These are phyloP conservation scores for Kluyveromyces wickerhamii DNA, from an alignment of 805 yeast species.

Conservation along the genomic window DNA sequence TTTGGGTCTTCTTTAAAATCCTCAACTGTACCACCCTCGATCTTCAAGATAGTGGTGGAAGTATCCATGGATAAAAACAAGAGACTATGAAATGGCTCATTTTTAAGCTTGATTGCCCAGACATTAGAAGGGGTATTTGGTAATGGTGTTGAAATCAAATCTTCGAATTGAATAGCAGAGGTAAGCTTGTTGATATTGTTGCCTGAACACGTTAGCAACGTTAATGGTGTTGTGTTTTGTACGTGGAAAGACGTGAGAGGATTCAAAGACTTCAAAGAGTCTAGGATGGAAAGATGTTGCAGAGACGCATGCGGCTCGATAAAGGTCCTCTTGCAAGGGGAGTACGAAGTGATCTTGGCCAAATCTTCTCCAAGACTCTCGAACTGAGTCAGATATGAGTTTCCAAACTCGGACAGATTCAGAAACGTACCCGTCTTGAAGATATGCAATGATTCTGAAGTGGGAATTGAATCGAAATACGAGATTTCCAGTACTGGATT, in stretches of 20 bases:
- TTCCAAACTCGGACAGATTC: slow-evolving; percentile 54
- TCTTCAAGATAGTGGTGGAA: slow-evolving; percentile 18
- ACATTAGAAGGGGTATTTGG: slow-evolving; percentile 58
- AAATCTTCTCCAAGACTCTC: slow-evolving; percentile 56
- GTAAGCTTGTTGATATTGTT: slow-evolving; percentile 31
- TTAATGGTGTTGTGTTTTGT: slow-evolving; percentile 19
- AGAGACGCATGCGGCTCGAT: slow-evolving; percentile 31
- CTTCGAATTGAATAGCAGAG: slow-evolving; percentile 52
- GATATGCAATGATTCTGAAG: slow-evolving; percentile 46
- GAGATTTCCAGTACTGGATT: slow-evolving; percentile 41
- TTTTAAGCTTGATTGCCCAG: slow-evolving; percentile 50
- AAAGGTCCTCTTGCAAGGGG: slow-evolving; percentile 25
- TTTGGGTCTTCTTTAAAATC: slow-evolving; percentile 72
- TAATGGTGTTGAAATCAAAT: slow-evolving; percentile 65
- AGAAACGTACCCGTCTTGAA: slow-evolving; percentile 71
- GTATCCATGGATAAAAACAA: slow-evolving; percentile 19
- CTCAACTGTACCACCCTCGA: slow-evolving; percentile 47
- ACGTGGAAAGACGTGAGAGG: slow-evolving; percentile 45
- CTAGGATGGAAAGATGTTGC: slow-evolving; percentile 54
- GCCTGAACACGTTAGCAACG: slow-evolving; percentile 23
- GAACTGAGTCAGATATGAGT: slow-evolving; percentile 69
- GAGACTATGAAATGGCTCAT: slow-evolving; percentile 19
- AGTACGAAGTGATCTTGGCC: slow-evolving; percentile 21
- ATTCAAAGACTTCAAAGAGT: slow-evolving; percentile 36
- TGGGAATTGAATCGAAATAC: slow-evolving; percentile 73